phyloP scores from a whole-genome alignment of 2,329 filamentous ascomycete species.

The Onygena corvina region DNA sequence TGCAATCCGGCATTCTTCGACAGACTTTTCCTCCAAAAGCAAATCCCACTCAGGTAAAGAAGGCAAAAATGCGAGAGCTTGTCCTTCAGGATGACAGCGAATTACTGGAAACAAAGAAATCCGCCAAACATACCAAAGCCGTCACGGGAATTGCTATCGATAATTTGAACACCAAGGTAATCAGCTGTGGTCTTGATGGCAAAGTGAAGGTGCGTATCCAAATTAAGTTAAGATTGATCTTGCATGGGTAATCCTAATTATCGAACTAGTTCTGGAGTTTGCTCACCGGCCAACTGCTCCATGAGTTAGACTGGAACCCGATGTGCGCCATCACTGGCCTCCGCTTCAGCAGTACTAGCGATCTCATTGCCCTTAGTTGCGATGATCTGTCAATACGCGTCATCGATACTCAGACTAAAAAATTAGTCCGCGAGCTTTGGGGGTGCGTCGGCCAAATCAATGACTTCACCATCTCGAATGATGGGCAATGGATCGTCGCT shows the following conservation, averaged over 20 bases:
- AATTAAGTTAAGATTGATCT: background rate
- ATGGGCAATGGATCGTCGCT: constrained; percentile 86
- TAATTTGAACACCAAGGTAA: constrained; percentile 70
- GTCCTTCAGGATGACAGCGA: constrained; percentile 29
- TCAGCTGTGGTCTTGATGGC: constrained; percentile 81
- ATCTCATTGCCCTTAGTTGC: constrained; percentile 78
- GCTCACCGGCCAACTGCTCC: constrained; percentile 60
- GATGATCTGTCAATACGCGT: constrained; percentile 80
- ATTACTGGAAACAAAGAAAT: constrained; percentile 42
- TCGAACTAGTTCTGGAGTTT: constrained; percentile 74
- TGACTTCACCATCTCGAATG: constrained; percentile 79
- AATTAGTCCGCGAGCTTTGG: constrained; percentile 86
- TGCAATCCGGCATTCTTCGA: constrained; percentile 82
- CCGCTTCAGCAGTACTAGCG: constrained; percentile 69
- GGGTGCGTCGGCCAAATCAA: constrained; percentile 61
- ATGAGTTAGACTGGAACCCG: constrained; percentile 73
- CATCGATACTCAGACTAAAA: constrained; percentile 80
- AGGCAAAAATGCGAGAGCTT: constrained; percentile 55
- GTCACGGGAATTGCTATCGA: constrained; percentile 83
- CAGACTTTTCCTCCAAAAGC: constrained; percentile 74
- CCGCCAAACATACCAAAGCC: constrained; percentile 65
- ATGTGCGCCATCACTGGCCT: constrained; percentile 65
- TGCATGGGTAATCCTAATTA: background rate
- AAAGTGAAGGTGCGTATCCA: constrained; percentile 56
- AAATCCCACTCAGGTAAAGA: constrained; percentile 65